A percentile compares a stretch with the other conserved stretches of the same genome.
These are phyloP conservation scores for Magnolia sinica DNA, from an alignment of 164 flowering plant genomes.

Conservation along the genomic window DNA sequence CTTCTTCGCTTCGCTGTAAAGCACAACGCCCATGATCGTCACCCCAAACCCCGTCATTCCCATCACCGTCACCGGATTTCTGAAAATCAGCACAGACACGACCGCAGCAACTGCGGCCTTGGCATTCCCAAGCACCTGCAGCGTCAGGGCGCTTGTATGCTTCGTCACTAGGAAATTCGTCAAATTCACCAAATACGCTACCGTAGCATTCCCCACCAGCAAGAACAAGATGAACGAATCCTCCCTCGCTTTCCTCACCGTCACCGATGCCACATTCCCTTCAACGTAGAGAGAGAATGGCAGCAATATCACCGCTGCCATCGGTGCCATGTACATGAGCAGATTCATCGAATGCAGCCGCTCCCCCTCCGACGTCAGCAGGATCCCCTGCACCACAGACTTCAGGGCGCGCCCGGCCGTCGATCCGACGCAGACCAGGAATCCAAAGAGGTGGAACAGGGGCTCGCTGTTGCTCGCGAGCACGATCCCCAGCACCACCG, in stretches of 20 bases:
- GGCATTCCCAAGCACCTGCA: conserved; percentile 93
- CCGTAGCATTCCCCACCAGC: conserved; percentile 75
- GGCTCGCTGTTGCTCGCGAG: conserved; percentile 90
- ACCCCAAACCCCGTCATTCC: conserved; percentile 86
- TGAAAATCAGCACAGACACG: conserved; percentile 85
- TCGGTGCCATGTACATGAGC: conserved; percentile 90
- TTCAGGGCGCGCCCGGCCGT: conserved; percentile 88
- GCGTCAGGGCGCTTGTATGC: conserved; percentile 87
- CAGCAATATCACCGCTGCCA: conserved; percentile 74
- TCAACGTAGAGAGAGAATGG: conserved; percentile 74
- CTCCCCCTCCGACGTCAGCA: conserved; percentile 73
- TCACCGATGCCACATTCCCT: conserved; percentile 65
- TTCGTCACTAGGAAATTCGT: conserved; percentile 93
- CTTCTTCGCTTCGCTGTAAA: conserved; percentile 94
- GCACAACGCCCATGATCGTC: conserved; percentile 91
- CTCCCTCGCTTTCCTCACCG: conserved; percentile 54
- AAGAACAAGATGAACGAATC: conserved; percentile 58
- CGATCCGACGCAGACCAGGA: conserved; percentile 73
- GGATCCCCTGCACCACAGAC: conserved; percentile 82
- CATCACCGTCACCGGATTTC: conserved; percentile 92
- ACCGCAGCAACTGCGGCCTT: conserved; percentile 95
- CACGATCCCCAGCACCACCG: conserved; percentile 85
- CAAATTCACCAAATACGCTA: conserved; percentile 91
- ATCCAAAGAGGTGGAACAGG: conserved; percentile 73
- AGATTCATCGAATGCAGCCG: conserved; percentile 89